Evolutionary conservation across 495 filamentous ascomycete species (phyloP).

Genomic region (Echria macrotheca): DNA sequence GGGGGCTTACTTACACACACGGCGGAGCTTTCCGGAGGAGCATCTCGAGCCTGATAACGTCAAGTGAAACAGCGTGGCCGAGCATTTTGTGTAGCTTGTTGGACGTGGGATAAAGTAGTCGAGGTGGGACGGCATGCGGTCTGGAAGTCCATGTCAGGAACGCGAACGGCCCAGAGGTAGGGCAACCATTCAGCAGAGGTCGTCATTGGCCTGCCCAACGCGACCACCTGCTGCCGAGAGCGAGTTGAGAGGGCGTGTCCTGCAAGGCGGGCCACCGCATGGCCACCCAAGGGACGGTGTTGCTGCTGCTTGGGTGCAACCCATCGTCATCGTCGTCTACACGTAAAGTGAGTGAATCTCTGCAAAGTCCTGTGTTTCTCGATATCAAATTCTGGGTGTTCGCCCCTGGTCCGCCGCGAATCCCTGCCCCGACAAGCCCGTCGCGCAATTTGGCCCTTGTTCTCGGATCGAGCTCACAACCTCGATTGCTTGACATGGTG

Average conservation of each 20-base stretch:
- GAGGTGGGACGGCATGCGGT: background rate
- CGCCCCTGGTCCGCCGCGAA: background rate
- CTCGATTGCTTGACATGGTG: background rate
- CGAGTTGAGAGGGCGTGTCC: background rate
- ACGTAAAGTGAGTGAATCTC: background rate
- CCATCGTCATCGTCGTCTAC: background rate
- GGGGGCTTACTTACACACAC: too few relatives aligned
- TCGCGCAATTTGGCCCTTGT: background rate
- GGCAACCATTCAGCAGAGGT: constrained; percentile 1
- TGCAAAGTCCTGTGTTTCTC: too few relatives aligned
- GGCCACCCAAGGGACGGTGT: too few relatives aligned
- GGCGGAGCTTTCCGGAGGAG: too few relatives aligned
- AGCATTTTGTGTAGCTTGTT: background rate
- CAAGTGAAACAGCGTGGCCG: too few relatives aligned
- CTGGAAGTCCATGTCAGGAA: constrained; percentile 3
- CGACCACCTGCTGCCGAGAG: constrained; percentile 1
- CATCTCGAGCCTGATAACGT: too few relatives aligned
- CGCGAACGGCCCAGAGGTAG: constrained; percentile 1
- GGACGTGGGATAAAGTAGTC: background rate
- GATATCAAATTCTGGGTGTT: too few relatives aligned
- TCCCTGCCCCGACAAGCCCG: background rate
- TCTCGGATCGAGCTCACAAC: constrained; percentile 1
- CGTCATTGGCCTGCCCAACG: constrained; percentile 4
- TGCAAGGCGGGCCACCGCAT: background rate
- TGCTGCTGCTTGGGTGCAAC: too few relatives aligned